Conservation (phyloP, 805 yeast genomes). For the Candida sonorensis region DNA sequence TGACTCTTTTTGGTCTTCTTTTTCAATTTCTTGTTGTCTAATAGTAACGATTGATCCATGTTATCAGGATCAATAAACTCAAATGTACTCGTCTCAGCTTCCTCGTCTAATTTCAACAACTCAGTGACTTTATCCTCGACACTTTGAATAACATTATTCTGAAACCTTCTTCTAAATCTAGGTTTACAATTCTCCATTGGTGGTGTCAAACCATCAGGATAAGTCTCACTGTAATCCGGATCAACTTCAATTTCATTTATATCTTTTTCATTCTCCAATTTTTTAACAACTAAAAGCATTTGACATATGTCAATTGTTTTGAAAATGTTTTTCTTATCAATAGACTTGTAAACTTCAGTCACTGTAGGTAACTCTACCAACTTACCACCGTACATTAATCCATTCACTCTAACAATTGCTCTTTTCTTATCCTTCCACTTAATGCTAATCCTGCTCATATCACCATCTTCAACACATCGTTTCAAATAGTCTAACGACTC, state of each 20-base stretch:
- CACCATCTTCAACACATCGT: constrained; percentile 69
- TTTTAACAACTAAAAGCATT: constrained; percentile 67
- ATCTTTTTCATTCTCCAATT: constrained; percentile 37
- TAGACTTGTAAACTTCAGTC: constrained; percentile 79
- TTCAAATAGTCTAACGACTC: constrained; percentile 70
- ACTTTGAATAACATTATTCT: constrained; percentile 64
- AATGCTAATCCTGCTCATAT: constrained; percentile 61
- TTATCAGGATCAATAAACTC: constrained; percentile 66
- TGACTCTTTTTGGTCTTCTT: constrained; percentile 8
- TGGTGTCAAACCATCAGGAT: constrained; percentile 76
- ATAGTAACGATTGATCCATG: too few relatives aligned
- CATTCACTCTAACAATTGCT: constrained; percentile 71
- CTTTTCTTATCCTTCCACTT: constrained; percentile 79
- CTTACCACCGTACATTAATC: constrained; percentile 70
- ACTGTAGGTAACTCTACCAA: constrained; percentile 86
- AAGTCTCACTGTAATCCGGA: constrained; percentile 35
- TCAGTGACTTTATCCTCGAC: constrained; percentile 77
- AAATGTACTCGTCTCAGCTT: constrained; percentile 73
- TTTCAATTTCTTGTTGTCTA: constrained; percentile 18
- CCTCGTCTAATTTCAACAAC: constrained; percentile 66
- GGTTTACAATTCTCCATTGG: constrained; percentile 71
- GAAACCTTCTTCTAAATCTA: constrained; percentile 64
- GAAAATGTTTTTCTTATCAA: constrained; percentile 82
- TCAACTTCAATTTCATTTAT: constrained; percentile 36
- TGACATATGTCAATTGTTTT: constrained; percentile 84